Conservation (phyloP, 2,329 filamentous ascomycete species). For the Sclerotinia minor region DNA sequence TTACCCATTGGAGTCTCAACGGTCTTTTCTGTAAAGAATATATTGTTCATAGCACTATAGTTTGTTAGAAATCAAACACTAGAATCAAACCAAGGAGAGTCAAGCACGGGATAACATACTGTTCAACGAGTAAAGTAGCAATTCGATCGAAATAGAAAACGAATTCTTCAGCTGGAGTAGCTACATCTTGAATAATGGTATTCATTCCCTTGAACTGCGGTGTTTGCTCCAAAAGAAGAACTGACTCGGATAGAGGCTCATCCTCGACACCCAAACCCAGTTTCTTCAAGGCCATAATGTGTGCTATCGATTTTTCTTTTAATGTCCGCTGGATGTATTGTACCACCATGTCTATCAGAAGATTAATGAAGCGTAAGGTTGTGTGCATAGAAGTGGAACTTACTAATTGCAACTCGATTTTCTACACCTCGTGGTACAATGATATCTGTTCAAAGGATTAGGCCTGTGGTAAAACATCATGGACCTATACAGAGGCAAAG, state of each 20-base stretch:
- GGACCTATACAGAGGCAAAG: not conserved
- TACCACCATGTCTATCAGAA: constrained; percentile 75
- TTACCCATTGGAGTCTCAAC: constrained; percentile 71
- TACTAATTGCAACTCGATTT: constrained; percentile 86
- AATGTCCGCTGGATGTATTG: constrained; percentile 90
- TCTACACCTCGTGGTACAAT: constrained; percentile 95
- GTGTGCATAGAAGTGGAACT: constrained; percentile 37
- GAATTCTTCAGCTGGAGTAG: constrained; percentile 82
- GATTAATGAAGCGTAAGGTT: not conserved
- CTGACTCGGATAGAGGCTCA: constrained; percentile 71
- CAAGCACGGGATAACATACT: constrained; percentile 48
- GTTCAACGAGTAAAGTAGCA: constrained; percentile 79
- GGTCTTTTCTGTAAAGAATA: constrained; percentile 63
- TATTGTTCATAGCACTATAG: constrained; percentile 72
- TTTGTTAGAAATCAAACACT: constrained; percentile 21
- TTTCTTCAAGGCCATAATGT: constrained; percentile 74
- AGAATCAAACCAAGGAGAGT: not conserved
- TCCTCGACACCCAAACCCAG: constrained; percentile 72
- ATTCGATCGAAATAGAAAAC: constrained; percentile 97
- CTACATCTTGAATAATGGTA: constrained; percentile 81
- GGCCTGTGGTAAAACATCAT: not conserved
- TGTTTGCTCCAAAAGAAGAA: constrained; percentile 72
- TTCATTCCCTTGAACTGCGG: constrained; percentile 84
- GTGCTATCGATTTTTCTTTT: constrained; percentile 78
- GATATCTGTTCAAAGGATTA: constrained; percentile 59